phyloP scores from a whole-genome alignment of 73 alveolate species.

The Blepharisma japonicum region DNA sequence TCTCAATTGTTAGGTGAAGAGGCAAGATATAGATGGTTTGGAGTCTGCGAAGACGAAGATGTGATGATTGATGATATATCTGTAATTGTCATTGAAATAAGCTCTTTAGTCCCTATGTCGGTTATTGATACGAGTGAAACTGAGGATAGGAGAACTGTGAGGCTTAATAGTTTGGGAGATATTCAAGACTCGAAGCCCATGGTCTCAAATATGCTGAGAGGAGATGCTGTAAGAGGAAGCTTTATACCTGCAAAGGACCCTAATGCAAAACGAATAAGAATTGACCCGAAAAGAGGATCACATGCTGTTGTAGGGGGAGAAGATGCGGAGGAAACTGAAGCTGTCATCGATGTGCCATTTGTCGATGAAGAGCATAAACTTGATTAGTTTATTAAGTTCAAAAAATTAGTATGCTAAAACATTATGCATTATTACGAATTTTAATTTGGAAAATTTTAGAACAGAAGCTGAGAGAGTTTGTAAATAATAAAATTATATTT shows the following conservation, averaged over 20 bases:
- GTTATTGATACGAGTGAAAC: neutral
- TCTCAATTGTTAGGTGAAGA: constrained; percentile 16
- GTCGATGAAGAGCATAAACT: too few species aligned
- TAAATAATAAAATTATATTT: too few species aligned
- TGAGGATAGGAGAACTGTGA: neutral
- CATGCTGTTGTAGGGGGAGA: too few species aligned
- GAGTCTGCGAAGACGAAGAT: constrained; percentile 19
- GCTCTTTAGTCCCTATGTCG: neutral
- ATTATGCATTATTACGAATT: too few species aligned
- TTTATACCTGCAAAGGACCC: constrained; percentile 13
- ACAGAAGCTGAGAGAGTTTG: too few species aligned
- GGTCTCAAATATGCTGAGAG: neutral
- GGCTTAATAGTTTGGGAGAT: neutral
- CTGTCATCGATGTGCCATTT: too few species aligned
- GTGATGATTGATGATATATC: constrained; percentile 28
- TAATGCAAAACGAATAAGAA: neutral
- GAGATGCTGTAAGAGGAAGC: constrained; percentile 29
- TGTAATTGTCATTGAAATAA: constrained; percentile 9
- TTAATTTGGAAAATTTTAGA: too few species aligned
- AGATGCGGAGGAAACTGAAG: too few species aligned
- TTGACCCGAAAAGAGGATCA: constrained; percentile 28
- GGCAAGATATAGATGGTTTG: constrained; percentile 26
- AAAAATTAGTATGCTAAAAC: too few species aligned
- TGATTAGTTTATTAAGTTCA: too few species aligned
- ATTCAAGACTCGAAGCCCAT: neutral